These are phyloP conservation scores for Tetratostichococcus sp. DNA, from an alignment of 139 green algal species.

Conservation along the genomic window DNA sequence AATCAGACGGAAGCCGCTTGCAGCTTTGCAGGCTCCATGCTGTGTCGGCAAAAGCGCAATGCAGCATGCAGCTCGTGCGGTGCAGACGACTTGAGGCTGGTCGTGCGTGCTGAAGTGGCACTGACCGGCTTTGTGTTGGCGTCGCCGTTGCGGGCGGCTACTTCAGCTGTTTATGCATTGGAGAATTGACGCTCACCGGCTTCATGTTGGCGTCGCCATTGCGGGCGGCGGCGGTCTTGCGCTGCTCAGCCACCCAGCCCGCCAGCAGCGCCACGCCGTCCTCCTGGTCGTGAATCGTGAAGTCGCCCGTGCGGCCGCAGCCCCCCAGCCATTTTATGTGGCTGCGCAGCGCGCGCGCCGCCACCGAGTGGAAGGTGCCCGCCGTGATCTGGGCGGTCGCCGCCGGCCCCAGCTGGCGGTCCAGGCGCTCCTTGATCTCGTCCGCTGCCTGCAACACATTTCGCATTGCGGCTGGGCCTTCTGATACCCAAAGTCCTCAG, in stretches of 20 bases:
- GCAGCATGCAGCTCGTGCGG: too few relatives aligned
- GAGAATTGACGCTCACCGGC: not conserved
- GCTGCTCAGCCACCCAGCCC: slow-evolving; percentile 1
- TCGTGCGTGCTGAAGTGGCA: too few relatives aligned
- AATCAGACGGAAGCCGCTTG: too few relatives aligned
- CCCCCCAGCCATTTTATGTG: not conserved
- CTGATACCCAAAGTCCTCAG: too few relatives aligned
- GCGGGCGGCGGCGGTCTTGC: not conserved
- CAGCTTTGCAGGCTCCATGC: too few relatives aligned
- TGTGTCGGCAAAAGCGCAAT: too few relatives aligned
- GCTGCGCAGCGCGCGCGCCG: slow-evolving; percentile 25
- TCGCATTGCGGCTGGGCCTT: too few relatives aligned
- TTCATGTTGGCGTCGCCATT: not conserved
- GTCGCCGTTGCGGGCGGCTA: too few relatives aligned
- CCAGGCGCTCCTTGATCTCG: slow-evolving; percentile 54
- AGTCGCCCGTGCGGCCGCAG: slow-evolving; percentile 4
- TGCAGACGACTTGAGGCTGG: too few relatives aligned
- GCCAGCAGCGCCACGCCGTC: slow-evolving; percentile 24
- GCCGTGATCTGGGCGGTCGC: not conserved
- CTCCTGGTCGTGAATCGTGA: slow-evolving; percentile 37
- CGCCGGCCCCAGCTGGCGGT: slow-evolving; percentile 19
- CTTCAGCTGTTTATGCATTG: too few relatives aligned
- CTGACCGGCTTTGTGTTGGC: too few relatives aligned
- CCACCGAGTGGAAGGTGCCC: slow-evolving; percentile 70
- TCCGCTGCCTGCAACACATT: slow-evolving; percentile 29